Evolutionary conservation across 768 basidiomycete genomes (phyloP).

Genomic region (Trametes cinnabarina): DNA sequence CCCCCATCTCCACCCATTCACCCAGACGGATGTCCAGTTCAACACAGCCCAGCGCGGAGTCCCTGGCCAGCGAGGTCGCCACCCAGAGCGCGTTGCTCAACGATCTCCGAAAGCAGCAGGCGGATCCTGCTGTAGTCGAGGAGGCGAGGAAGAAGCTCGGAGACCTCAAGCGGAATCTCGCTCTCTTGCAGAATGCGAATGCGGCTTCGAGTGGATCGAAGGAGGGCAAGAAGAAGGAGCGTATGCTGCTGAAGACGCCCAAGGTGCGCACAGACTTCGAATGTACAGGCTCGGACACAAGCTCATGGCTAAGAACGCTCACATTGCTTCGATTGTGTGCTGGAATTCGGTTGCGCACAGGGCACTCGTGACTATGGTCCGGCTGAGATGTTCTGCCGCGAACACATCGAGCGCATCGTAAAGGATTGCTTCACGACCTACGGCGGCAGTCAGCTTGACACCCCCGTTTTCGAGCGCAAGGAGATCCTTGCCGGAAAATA

Average conservation of each 20-base stretch:
- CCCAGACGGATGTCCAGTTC: slow-evolving; percentile 37
- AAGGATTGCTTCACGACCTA: slow-evolving; percentile 85
- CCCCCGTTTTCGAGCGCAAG: slow-evolving; percentile 97
- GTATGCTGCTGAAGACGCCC: slow-evolving; percentile 84
- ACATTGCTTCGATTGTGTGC: not conserved
- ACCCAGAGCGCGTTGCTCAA: slow-evolving; percentile 58
- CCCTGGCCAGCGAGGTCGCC: slow-evolving; percentile 54
- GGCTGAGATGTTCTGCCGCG: slow-evolving; percentile 87
- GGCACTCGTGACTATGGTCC: slow-evolving; percentile 96
- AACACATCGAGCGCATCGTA: slow-evolving; percentile 85
- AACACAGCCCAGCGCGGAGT: slow-evolving; percentile 29
- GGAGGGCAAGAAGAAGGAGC: slow-evolving; percentile 58
- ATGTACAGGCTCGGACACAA: slow-evolving; percentile 1
- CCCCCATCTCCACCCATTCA: not conserved
- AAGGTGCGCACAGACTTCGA: slow-evolving; percentile 55
- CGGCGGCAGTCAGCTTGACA: slow-evolving; percentile 92
- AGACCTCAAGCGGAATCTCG: slow-evolving; percentile 60
- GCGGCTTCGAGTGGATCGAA: slow-evolving; percentile 40
- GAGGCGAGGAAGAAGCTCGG: slow-evolving; percentile 67
- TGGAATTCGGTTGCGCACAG: slow-evolving; percentile 37
- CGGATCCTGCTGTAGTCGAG: slow-evolving; percentile 50
- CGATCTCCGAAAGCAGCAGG: slow-evolving; percentile 56
- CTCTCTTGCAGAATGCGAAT: slow-evolving; percentile 33
- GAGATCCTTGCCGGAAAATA: slow-evolving; percentile 96
- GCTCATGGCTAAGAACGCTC: slow-evolving; percentile 15